Conservation (phyloP, 2,329 filamentous ascomycete genomes). For the Scytalidium lignicola region DNA sequence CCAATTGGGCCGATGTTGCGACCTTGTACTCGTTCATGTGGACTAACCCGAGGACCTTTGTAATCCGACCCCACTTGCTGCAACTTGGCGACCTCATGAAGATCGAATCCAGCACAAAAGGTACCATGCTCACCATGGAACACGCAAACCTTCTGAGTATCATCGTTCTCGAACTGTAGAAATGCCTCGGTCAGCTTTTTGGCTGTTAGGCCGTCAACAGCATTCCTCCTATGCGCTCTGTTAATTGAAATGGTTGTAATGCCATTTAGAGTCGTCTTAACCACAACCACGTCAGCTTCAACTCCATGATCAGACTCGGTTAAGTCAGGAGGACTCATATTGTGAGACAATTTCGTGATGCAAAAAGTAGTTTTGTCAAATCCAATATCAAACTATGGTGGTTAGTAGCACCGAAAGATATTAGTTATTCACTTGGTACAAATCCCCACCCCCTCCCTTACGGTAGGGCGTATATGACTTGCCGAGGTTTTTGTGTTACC, state of each 20-base stretch:
- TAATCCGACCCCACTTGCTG: slow-evolving; percentile 25
- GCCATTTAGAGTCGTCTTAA: slow-evolving; percentile 23
- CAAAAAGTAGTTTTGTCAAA: no score
- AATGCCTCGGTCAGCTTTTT: slow-evolving; percentile 43
- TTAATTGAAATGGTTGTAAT: slow-evolving; percentile 53
- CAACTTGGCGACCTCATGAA: slow-evolving; percentile 30
- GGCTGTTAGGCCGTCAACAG: slow-evolving; percentile 44
- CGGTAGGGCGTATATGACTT: no score
- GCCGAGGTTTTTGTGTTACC: no score
- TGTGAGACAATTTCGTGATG: no score
- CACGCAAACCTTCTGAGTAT: slow-evolving; percentile 46
- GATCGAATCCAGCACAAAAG: slow-evolving; percentile 51
- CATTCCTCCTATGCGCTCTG: slow-evolving; percentile 45
- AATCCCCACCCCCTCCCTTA: no score
- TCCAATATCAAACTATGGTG: no score
- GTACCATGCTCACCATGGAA: slow-evolving; percentile 40
- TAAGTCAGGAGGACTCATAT: no score
- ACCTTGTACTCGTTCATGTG: slow-evolving; percentile 5
- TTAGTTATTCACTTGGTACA: no score
- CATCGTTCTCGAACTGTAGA: slow-evolving; percentile 43
- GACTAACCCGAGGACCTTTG: background rate
- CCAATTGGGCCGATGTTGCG: slow-evolving; percentile 42
- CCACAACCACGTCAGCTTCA: slow-evolving; percentile 1
- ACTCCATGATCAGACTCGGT: slow-evolving; percentile 1
- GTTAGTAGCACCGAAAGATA: no score